Evolutionary conservation across 352 stramenopile species (phyloP).

Genomic region (Plasmopara muralis): DNA sequence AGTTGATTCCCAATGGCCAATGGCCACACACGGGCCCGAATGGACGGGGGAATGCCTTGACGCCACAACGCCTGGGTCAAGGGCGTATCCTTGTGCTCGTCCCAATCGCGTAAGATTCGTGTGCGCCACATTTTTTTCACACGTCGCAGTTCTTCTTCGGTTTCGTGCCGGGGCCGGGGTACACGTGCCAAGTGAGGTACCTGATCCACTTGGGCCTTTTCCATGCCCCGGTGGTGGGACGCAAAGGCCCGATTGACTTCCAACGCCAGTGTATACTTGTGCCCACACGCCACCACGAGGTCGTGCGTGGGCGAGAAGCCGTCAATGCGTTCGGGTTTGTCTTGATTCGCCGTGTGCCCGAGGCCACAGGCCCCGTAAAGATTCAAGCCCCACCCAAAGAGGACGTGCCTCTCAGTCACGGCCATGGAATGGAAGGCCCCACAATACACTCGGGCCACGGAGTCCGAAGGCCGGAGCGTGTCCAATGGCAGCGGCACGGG

Average conservation of each 20-base stretch:
- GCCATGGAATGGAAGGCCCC: slow-evolving; percentile 76
- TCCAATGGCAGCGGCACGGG: slow-evolving; percentile 41
- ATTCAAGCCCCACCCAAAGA: slow-evolving; percentile 80
- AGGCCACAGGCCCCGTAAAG: slow-evolving; percentile 73
- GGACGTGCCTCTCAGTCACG: slow-evolving; percentile 48
- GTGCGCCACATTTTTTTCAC: slow-evolving; percentile 80
- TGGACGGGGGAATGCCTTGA: slow-evolving; percentile 74
- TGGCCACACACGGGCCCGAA: slow-evolving; percentile 77
- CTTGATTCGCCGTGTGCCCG: slow-evolving; percentile 73
- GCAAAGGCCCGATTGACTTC: slow-evolving; percentile 11
- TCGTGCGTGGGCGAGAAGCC: slow-evolving; percentile 55
- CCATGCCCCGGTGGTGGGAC: too few species aligned
- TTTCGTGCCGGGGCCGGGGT: slow-evolving; percentile 33
- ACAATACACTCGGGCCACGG: slow-evolving; percentile 54
- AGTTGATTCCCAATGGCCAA: slow-evolving; percentile 81
- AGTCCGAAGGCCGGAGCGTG: slow-evolving; percentile 41
- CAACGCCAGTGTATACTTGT: slow-evolving; percentile 78
- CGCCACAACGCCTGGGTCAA: slow-evolving; percentile 74
- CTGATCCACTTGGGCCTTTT: too few species aligned
- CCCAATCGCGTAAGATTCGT: slow-evolving; percentile 69
- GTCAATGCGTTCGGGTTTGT: slow-evolving; percentile 68
- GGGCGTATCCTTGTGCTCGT: slow-evolving; percentile 64
- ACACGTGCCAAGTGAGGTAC: too few species aligned
- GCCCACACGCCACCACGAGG: slow-evolving; percentile 58
- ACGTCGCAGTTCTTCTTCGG: slow-evolving; percentile 74